These are phyloP conservation scores for Aegilops sharonensis DNA, from an alignment of 176 grass and related monocot genomes.

Conservation along the genomic window DNA sequence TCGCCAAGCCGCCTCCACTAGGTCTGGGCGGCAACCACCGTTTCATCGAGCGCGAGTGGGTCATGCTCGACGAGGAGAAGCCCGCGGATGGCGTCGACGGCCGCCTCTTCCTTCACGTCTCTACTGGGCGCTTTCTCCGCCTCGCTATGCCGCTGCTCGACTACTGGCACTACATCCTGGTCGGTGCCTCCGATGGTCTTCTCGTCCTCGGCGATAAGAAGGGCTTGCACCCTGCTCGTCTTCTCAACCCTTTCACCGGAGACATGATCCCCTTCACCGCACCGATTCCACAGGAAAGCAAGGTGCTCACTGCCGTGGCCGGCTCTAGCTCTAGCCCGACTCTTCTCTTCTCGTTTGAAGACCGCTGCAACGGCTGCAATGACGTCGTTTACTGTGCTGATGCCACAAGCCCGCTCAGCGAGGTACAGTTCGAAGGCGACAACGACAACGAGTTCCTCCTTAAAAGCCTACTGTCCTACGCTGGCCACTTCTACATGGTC, in stretches of 20 bases:
- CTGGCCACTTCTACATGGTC: not conserved
- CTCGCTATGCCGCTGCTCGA: not conserved
- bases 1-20: too few species aligned
- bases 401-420: not conserved
- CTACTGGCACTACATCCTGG: not conserved
- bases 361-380: accelerated
- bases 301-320: not conserved
- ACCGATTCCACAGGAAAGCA: not conserved
- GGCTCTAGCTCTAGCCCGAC: not conserved
- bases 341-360: not conserved
- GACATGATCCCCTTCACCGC: not conserved
- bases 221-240: not conserved
- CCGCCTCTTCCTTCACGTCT: not conserved
- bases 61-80: not conserved
- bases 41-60: not conserved
- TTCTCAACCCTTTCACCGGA: not conserved
- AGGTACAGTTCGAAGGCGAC: not conserved
- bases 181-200: not conserved
- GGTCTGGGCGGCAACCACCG: too few species aligned
- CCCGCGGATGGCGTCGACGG: not conserved
- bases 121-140: not conserved
- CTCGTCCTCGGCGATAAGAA: not conserved
- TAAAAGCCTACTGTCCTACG: not conserved
- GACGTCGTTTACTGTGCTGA: not conserved
- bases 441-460: not conserved